phyloP scores from a whole-genome alignment of 345 rosid species.

The Arabis hirsuta region DNA sequence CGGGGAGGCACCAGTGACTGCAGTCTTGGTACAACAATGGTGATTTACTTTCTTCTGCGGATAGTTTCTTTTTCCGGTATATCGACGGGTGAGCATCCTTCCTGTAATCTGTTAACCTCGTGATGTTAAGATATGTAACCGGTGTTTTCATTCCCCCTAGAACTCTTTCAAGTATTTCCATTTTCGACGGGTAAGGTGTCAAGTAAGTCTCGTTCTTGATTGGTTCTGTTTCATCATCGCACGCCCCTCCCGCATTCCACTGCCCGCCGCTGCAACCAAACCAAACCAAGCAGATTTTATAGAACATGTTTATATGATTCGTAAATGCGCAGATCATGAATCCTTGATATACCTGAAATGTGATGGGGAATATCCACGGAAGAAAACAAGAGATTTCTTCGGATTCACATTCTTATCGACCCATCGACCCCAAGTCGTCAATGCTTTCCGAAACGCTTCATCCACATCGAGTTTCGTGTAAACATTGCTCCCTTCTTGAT shows the following conservation, averaged over 20 bases:
- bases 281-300: not conserved
- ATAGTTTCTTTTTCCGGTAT: conserved; percentile 61
- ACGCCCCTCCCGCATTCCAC: conserved; percentile 97
- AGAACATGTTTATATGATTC: not conserved
- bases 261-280: conserved; percentile 80
- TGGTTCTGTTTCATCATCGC: conserved; percentile 82
- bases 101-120: conserved; percentile 81
- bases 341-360: conserved; percentile 73
- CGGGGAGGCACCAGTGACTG: conserved; percentile 99
- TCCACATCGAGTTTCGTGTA: conserved; percentile 76
- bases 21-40: conserved; percentile 83
- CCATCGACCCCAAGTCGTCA: conserved; percentile 94
- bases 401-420: conserved; percentile 80
- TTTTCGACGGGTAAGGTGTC: conserved; percentile 67
- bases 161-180: conserved; percentile 80
- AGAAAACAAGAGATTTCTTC: conserved; percentile 66
- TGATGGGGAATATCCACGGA: conserved; percentile 91
- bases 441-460: conserved; percentile 88
- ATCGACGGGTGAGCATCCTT: conserved; percentile 96
- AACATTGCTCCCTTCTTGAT: conserved; percentile 90
- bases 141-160: conserved; percentile 74
- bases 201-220: conserved; percentile 79
- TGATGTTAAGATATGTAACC: conserved; percentile 83
- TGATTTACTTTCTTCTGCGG: conserved; percentile 53
- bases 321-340: not conserved